Evolutionary conservation across 228 moss, liverwort and hornwort genomes (phyloP).

Genomic region (Sphagnum magellanicum): DNA sequence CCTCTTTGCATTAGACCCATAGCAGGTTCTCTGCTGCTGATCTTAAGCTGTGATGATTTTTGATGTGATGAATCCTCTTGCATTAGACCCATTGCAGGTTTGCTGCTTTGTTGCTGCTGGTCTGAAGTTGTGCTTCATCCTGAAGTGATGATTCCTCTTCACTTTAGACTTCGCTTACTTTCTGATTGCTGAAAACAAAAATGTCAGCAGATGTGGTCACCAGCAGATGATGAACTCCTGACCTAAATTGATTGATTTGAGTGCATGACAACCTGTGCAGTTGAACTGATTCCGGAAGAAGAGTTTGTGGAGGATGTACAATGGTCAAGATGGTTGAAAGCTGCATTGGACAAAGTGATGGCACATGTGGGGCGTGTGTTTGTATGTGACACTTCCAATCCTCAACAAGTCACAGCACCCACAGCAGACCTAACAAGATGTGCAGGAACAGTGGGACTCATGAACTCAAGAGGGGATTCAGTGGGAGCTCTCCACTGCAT

Average conservation of each 20-base stretch:
- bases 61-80: background rate
- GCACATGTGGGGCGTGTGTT: constrained; percentile 31
- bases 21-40: background rate
- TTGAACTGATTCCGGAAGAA: constrained; percentile 22
- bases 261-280: constrained; percentile 4
- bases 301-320: constrained; percentile 40
- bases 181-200: background rate
- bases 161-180: background rate
- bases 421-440: constrained; percentile 3
- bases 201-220: background rate
- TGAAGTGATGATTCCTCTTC: background rate
- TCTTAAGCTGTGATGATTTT: background rate
- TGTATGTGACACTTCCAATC: constrained; percentile 30
- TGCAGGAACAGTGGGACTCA: constrained; percentile 37
- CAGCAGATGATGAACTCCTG: background rate
- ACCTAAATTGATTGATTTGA: background rate
- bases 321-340: constrained; percentile 45
- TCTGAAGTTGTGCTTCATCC: background rate
- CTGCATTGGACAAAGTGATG: constrained; percentile 36
- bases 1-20: background rate
- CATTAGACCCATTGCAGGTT: background rate
- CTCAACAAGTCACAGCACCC: constrained; percentile 6
- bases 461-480: constrained; percentile 45
- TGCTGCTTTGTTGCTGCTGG: background rate
- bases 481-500: constrained; percentile 41